Conservation (phyloP, 371 early-diverging fungal genomes). For the Chytridium lagenaria region DNA sequence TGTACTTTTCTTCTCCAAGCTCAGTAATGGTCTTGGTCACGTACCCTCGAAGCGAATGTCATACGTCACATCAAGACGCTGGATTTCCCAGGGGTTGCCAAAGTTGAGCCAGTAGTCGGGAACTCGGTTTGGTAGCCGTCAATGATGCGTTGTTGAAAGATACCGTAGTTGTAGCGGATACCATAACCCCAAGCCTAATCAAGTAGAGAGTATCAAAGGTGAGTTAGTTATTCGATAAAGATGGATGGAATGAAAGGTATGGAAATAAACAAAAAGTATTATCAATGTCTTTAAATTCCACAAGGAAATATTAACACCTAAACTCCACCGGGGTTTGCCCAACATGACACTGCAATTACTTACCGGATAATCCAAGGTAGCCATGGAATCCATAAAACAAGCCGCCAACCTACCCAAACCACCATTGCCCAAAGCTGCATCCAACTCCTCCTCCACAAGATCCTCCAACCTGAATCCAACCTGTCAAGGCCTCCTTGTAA, state of each 20-base stretch:
- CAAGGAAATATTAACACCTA: no score
- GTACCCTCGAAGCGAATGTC: conserved; percentile 83
- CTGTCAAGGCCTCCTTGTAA: conserved; percentile 68
- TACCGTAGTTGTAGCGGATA: conserved; percentile 86
- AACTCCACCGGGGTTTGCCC: no score
- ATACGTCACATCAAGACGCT: conserved; percentile 84
- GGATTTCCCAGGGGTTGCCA: conserved; percentile 89
- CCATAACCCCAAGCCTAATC: conserved; percentile 50
- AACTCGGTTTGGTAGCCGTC: conserved; percentile 91
- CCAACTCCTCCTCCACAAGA: conserved; percentile 82
- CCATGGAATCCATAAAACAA: conserved; percentile 88
- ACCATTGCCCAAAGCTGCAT: conserved; percentile 94
- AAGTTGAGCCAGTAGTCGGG: conserved; percentile 69
- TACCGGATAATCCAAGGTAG: conserved; percentile 83
- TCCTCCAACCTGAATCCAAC: conserved; percentile 90
- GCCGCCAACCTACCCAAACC: conserved; percentile 85
- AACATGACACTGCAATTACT: neutral
- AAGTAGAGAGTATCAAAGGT: no score
- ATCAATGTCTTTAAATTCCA: no score
- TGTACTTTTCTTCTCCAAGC: conserved; percentile 62
- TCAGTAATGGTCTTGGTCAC: conserved; percentile 70
- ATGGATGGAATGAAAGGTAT: no score
- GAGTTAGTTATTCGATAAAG: no score
- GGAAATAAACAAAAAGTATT: no score
- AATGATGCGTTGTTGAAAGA: conserved; percentile 90